Conservation (phyloP, 768 basidiomycete genomes). For the Trametes elegans region DNA sequence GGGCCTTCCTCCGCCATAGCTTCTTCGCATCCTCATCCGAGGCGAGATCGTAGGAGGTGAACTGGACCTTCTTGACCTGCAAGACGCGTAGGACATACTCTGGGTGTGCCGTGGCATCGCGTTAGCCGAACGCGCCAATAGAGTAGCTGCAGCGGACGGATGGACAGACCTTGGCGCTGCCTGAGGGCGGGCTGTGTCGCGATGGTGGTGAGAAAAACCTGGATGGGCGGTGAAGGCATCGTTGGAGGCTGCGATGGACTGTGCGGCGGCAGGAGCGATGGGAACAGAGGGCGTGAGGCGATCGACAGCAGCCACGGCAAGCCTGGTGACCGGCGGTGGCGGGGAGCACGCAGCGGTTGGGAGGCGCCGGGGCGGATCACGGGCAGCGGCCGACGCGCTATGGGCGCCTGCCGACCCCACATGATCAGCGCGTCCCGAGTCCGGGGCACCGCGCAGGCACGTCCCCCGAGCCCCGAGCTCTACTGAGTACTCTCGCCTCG, state of each 20-base stretch:
- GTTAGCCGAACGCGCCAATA: neutral
- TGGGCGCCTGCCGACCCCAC: slow-evolving; percentile 15
- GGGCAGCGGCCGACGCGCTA: neutral
- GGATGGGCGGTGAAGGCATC: slow-evolving; percentile 83
- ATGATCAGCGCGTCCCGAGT: slow-evolving; percentile 12
- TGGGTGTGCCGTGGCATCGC: slow-evolving; percentile 28
- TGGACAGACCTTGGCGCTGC: slow-evolving; percentile 67
- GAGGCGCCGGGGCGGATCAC: neutral
- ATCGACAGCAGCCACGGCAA: neutral
- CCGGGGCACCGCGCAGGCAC: slow-evolving; percentile 8
- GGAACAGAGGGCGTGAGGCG: neutral
- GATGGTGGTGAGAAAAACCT: slow-evolving; percentile 85
- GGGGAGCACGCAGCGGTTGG: too few species aligned
- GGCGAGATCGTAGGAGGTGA: slow-evolving; percentile 80
- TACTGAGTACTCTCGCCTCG: too few species aligned
- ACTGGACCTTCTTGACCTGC: slow-evolving; percentile 84
- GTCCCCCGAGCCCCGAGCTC: neutral
- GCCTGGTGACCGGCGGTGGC: neutral
- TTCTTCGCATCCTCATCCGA: slow-evolving; percentile 79
- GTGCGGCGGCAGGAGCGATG: neutral
- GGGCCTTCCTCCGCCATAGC: slow-evolving; percentile 81
- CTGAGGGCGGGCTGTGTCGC: slow-evolving; percentile 75
- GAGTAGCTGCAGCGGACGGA: slow-evolving; percentile 23
- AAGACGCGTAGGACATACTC: slow-evolving; percentile 81
- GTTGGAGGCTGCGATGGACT: neutral